Base-by-base conservation (phyloP, 192 early-diverging fungal species). In the Backusella tarrabulga region DNA sequence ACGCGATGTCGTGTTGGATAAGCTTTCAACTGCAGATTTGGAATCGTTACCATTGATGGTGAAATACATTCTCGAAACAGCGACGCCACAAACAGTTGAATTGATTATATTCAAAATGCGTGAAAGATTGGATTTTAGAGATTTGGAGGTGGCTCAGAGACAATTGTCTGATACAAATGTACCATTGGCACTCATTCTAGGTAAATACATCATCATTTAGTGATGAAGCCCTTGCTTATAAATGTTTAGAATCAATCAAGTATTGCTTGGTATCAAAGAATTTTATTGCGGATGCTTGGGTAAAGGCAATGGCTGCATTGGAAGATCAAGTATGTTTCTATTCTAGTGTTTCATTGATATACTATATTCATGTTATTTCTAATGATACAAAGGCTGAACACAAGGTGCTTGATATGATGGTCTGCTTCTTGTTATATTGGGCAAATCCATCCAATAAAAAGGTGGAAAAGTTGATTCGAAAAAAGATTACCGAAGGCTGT, bases 21-120 rank as follows among this genome's bases (percentile, higher is more conserved):
- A 86, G 29, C 72, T 95, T 6, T 82, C 88, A 23, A 91, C 92
- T 1, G 92, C 90, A 1, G 91, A 92, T n/a, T 76, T 92, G 23
- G 85, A 88, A 29, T 92, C 94, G 44, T 41, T 95, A 50, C 91
- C 94, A 1, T 79, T 94, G 1, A 87, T 95, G 72, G 77, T 95
- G 63, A 91, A 89, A 60, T 95, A 93, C 60, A 73, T 95, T 41
- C 82, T 95, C 2, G 91, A 93, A 54, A 90, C 90, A 0, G 89
- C 85, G 1, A 83, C 87, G 5, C 36, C 83, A 1, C 86, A 90
- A 4, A 87, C 84, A 4, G 81, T 86, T 26, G 82, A 80, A 9
- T 70, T 80, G 83, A 71, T 80, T 4, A 83, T 90, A 35, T 72
- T 73, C 15, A 77, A 83, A 1, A 87, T 95, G 12, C 80, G 93